Percentiles rank a stretch among this genome's conserved stretches.
These are phyloP conservation scores for Beauveria bassiana DNA, from an alignment of 2,329 filamentous ascomycete species.

Conservation along the genomic window DNA sequence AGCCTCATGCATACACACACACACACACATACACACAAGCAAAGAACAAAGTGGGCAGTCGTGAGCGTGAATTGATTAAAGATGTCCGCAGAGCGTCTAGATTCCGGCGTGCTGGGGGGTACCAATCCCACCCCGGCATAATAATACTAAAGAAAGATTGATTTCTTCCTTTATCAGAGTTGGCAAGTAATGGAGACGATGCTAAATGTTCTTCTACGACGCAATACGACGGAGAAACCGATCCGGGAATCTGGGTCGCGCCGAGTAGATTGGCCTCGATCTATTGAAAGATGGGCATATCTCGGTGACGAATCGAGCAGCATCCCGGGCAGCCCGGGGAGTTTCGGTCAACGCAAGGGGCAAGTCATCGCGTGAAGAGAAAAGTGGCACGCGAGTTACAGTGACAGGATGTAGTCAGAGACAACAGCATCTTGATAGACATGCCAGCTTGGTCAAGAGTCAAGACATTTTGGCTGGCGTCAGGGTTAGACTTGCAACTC, in stretches of 20 bases:
- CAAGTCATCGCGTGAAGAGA: constrained; percentile 1
- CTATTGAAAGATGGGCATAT: not conserved
- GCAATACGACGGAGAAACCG: not conserved
- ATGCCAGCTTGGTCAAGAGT: not conserved
- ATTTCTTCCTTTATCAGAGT: not conserved
- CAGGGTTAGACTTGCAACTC: not conserved
- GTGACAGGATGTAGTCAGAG: not conserved
- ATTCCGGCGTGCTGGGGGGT: too few relatives aligned
- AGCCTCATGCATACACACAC: too few relatives aligned
- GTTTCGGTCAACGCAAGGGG: not conserved
- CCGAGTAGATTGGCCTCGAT: not conserved
- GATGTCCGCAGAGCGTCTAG: too few relatives aligned
- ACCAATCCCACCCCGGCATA: too few relatives aligned
- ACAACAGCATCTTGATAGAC: not conserved
- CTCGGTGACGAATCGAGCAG: constrained; percentile 1
- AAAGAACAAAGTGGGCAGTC: too few relatives aligned
- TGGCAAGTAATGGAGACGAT: not conserved
- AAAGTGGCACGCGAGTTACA: not conserved
- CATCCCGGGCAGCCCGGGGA: not conserved
- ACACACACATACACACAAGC: too few relatives aligned
- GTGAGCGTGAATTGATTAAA: too few relatives aligned
- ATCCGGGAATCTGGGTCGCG: not conserved
- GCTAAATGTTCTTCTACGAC: not conserved
- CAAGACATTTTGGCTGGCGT: not conserved
- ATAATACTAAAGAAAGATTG: too few relatives aligned